Percentiles rank a stretch among this genome's conserved stretches.
Conservation (phyloP, 805 yeast genomes). For the Wickerhamia fluorescens region DNA sequence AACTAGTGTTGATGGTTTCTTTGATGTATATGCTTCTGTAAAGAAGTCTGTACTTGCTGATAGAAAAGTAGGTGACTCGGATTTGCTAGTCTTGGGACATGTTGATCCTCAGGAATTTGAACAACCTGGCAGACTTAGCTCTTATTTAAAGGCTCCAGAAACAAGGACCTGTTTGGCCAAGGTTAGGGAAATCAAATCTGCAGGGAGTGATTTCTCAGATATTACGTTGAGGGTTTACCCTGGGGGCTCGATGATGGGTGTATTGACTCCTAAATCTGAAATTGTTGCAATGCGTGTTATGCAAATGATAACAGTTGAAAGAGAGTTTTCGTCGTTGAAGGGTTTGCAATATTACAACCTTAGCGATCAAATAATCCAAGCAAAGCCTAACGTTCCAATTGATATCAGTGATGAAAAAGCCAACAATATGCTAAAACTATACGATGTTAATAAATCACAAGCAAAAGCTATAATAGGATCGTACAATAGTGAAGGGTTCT, state of each 20-base stretch:
- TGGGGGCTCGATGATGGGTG: constrained; percentile 42
- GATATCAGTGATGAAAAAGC: constrained; percentile 27
- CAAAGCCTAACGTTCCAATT: constrained; percentile 46
- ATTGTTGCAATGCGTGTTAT: constrained; percentile 67
- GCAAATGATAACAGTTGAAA: constrained; percentile 86
- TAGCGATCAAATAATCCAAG: constrained; percentile 56
- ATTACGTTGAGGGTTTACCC: constrained; percentile 64
- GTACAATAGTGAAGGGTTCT: constrained; percentile 62
- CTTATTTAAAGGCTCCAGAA: constrained; percentile 21
- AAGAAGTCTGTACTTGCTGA: constrained; percentile 45
- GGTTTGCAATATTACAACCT: constrained; percentile 82
- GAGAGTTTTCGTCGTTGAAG: constrained; percentile 80
- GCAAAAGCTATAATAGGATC: constrained; percentile 83
- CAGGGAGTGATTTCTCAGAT: constrained; percentile 63
- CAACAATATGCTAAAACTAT: constrained; percentile 39
- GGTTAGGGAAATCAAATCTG: constrained; percentile 62
- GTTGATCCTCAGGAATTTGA: constrained; percentile 12
- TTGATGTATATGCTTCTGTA: constrained; percentile 75
- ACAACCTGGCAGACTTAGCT: constrained; percentile 13
- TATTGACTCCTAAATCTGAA: constrained; percentile 56
- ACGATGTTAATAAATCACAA: constrained; percentile 77
- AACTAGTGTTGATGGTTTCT: constrained; percentile 76
- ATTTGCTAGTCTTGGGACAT: constrained; percentile 55
- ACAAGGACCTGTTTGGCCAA: constrained; percentile 70
- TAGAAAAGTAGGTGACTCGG: constrained; percentile 62